Evolutionary conservation across 768 basidiomycete species (phyloP), one percentile per base, ranked within the genome.

Genomic region (Mycena rosella): DNA sequence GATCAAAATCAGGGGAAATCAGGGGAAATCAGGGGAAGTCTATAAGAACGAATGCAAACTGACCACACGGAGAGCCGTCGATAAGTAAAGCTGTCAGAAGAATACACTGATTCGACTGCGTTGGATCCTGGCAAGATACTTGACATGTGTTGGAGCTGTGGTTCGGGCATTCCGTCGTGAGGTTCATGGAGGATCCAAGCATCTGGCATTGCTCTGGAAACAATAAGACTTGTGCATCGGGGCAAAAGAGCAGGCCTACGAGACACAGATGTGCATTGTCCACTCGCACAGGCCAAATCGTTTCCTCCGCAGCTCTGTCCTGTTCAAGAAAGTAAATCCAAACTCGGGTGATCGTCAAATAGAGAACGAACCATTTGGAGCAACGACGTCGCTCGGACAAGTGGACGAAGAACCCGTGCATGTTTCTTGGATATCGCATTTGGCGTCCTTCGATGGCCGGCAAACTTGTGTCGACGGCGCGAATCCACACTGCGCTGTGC

Each of bases 51-150:
- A 47, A 62, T 29, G 53, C 56, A 22, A 55, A 82, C 87, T 65
- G 73, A 89, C 94, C 94, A 77, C 95, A 96, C 17, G 93, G 89
- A 32, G 92, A 94, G 26, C 95, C 95, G 75, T 95, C 91, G 60
- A 93, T 82, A 54, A 96, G 87, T 48, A 86, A 77, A 5, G 92
- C 86, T 61, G 91, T 89, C 53, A 96, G 81, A 44, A 90, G 79
- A 24, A 95, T 78, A 77, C 95, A 96, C 70, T 85, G 85, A 66
- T 87, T 85, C 17, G 85, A 58, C 17, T 78, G 77, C 18, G 68
- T 83, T 6, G 95, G 95, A 79, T 92, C 90, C 75, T 89, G 86
- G 77, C 95, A 97, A 5, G 91, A 90, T 54, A 96, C 90, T 73
- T 90, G 89, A 78, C 95, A 96, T 42, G 85, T 85, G 60, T 83